Evolutionary conservation across 371 early-diverging fungal genomes (phyloP).

Genomic region (Saksenaea oblongispora): DNA sequence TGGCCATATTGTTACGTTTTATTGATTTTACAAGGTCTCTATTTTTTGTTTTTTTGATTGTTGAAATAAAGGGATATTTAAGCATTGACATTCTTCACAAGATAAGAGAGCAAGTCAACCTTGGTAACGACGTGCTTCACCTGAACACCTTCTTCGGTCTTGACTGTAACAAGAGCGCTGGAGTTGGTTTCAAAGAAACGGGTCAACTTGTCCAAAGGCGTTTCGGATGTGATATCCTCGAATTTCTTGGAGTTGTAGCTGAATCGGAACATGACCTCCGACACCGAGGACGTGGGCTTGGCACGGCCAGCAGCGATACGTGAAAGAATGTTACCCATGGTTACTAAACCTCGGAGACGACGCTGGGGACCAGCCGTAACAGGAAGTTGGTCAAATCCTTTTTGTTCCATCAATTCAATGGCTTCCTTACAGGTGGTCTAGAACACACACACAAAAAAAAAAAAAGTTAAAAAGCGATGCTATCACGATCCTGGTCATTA

Average conservation of each 20-base stretch:
- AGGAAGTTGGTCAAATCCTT: constrained; percentile 94
- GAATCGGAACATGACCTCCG: constrained; percentile 86
- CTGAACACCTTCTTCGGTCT: constrained; percentile 43
- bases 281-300: constrained; percentile 65
- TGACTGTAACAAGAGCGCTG: constrained; percentile 83
- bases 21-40: too few species aligned
- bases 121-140: constrained; percentile 90
- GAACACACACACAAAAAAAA: too few species aligned
- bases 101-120: constrained; percentile 84
- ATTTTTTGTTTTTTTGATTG: neutral
- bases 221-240: constrained; percentile 80
- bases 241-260: constrained; percentile 65
- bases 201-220: constrained; percentile 80
- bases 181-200: constrained; percentile 91
- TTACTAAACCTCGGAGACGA: constrained; percentile 78
- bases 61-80: neutral
- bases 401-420: constrained; percentile 81
- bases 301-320: constrained; percentile 78
- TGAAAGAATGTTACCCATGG: constrained; percentile 85
- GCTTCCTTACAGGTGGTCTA: constrained; percentile 79
- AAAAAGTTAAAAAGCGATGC: neutral
- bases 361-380: constrained; percentile 67
- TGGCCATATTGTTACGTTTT: neutral
- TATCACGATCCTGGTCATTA: neutral
- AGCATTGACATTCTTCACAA: constrained; percentile 58